phyloP scores from a whole-genome alignment of 83 land plant genomes.

The Isoetes engelmannii region DNA sequence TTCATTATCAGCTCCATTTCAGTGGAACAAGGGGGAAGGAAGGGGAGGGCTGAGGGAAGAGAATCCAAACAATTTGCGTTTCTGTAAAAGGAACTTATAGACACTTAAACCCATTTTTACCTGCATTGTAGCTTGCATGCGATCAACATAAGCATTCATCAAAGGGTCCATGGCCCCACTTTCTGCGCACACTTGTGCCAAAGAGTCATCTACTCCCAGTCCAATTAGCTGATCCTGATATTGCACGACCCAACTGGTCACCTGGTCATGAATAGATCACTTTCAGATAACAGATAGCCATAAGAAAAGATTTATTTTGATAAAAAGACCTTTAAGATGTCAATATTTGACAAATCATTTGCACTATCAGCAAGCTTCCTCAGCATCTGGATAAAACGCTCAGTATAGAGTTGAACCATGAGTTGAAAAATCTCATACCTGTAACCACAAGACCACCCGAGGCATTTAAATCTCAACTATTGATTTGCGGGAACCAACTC shows the following conservation, averaged over 20 bases:
- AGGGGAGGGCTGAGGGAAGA: background rate
- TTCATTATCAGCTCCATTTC: no score
- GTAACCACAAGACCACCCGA: slow-evolving; percentile 6
- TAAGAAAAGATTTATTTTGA: background rate
- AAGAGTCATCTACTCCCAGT: slow-evolving; percentile 87
- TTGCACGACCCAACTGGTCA: slow-evolving; percentile 96
- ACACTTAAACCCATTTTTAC: slow-evolving; percentile 23
- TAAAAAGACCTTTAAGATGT: slow-evolving; percentile 72
- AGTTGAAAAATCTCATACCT: slow-evolving; percentile 95
- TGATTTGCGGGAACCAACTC: background rate
- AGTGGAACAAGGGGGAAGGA: background rate
- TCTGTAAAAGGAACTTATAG: background rate
- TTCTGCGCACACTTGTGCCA: slow-evolving; percentile 97
- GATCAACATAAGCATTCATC: slow-evolving; percentile 95
- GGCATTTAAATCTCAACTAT: background rate
- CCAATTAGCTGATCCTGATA: slow-evolving; percentile 85
- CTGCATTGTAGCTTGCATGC: slow-evolving; percentile 90
- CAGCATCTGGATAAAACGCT: slow-evolving; percentile 90
- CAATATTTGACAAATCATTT: slow-evolving; percentile 68
- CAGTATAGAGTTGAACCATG: slow-evolving; percentile 93
- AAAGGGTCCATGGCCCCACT: slow-evolving; percentile 99
- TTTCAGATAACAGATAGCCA: background rate
- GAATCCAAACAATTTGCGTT: background rate
- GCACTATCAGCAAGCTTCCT: slow-evolving; percentile 87
- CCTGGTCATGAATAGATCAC: slow-evolving; percentile 33